Percentiles rank a stretch among this genome's conserved stretches.
These are phyloP conservation scores for Lichtheimia ramosa DNA, from an alignment of 371 early-diverging fungal species.

Conservation along the genomic window DNA sequence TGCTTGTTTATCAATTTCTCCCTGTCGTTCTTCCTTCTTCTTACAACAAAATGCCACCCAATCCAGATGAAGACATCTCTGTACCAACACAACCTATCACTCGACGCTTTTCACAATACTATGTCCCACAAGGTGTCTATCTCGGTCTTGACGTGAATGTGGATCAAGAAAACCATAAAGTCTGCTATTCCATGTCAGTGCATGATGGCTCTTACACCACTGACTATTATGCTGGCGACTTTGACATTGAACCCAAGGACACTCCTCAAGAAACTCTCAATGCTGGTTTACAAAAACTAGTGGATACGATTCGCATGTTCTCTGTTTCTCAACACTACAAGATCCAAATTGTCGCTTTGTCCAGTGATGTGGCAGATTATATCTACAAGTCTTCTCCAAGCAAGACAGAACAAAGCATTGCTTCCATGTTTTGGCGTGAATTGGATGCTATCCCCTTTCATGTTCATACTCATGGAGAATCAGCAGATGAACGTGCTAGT, in stretches of 20 bases:
- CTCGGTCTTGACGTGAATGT: constrained; percentile 62
- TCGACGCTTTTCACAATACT: constrained; percentile 34
- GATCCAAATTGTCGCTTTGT: constrained; percentile 52
- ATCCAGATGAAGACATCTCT: constrained; percentile 11
- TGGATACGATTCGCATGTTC: constrained; percentile 43
- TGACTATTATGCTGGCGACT: constrained; percentile 44
- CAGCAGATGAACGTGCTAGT: constrained; percentile 71
- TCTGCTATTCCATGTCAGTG: constrained; percentile 46
- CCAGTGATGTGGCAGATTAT: constrained; percentile 22
- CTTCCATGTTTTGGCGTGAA: constrained; percentile 71
- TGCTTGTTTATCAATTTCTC: too few species aligned
- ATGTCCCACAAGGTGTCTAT: constrained; percentile 55
- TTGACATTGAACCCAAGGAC: constrained; percentile 12
- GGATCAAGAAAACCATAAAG: constrained; percentile 21
- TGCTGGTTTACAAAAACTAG: constrained; percentile 32
- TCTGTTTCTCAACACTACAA: constrained; percentile 51
- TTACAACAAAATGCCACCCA: constrained; percentile 30
- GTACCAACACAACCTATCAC: constrained; percentile 28
- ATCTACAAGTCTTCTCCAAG: constrained; percentile 8
- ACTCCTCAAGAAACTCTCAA: constrained; percentile 19
- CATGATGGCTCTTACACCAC: constrained; percentile 61
- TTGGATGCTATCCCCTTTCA: constrained; percentile 73
- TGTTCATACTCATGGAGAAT: constrained; percentile 54
- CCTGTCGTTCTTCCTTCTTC: too few species aligned
- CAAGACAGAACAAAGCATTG: constrained; percentile 31